Evolutionary conservation across 2,329 filamentous ascomycete species (phyloP), one percentile per base, ranked within the genome.

Genomic region (Apiospora malaysiana): DNA sequence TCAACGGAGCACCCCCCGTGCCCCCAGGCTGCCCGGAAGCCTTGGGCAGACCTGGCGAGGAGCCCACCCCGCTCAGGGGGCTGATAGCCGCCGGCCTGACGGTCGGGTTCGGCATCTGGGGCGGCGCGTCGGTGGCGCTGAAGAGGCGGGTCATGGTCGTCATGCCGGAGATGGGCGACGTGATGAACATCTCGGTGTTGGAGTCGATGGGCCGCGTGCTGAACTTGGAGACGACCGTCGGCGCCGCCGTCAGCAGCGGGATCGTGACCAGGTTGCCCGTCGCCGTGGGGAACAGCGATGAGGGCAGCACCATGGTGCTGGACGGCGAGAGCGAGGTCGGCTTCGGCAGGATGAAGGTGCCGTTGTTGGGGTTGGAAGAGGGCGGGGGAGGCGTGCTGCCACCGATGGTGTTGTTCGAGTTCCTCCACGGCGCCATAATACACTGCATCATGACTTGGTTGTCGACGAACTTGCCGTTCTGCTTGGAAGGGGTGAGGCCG

Each of bases 401-500:
- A n/a, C 45, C 18, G 51, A 68, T 73, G 25, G n/a, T 16, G 65
- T 66, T 47, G 51, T 70, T 75, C 32, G 75, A 73, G 42, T 75
- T 72, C 21, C 73, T 72, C 76, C 83, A 84, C 0, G 81, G 77
- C 9, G 74, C 79, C n/a, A 85, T 74, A 8, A 85, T 77, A 72
- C 84, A 86, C 72, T 83, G 73, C 63, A 79, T 79, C 81, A 84
- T 81, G 42, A 86, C 74, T n/a, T 81, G 72, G 72, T 81, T 84
- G 74, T 86, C 82, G 56, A 79, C 76, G 16, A 78, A 72, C 23
- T 71, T 73, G 45, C 77, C 78, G 25, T 77, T 76, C 37, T 79
- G 76, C 56, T 74, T 77, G 14, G 76, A 75, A 0, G 85, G 84
- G 32, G 84, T 85, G n/a, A 85, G 75, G 43, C 80, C 82, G 65